Percentiles rank a stretch among this genome's conserved stretches.
These are phyloP conservation scores for Amanita inopinata DNA, from an alignment of 768 basidiomycete species.

Conservation along the genomic window DNA sequence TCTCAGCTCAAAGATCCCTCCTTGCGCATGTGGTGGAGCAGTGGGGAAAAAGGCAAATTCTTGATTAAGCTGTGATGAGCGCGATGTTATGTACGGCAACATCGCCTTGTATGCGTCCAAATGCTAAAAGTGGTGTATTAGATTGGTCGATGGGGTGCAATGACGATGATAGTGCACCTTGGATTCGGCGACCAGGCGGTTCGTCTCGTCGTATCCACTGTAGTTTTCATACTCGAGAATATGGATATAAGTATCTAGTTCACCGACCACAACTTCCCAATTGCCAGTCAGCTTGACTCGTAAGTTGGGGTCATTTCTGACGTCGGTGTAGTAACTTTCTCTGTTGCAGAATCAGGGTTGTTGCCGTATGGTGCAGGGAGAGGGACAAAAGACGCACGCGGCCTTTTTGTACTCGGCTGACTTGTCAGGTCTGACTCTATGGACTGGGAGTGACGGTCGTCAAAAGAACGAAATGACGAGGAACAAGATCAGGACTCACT, in stretches of 20 bases:
- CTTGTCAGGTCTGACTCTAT: conserved; percentile 76
- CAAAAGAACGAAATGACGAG: not conserved
- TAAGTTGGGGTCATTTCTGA: conserved; percentile 63
- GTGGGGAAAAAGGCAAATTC: conserved; percentile 97
- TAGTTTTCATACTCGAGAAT: conserved; percentile 95
- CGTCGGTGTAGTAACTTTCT: conserved; percentile 74
- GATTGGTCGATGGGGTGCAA: not conserved
- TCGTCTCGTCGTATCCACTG: conserved; percentile 76
- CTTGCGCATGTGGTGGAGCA: conserved; percentile 74
- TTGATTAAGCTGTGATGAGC: conserved; percentile 73
- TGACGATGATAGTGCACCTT: conserved; percentile 36
- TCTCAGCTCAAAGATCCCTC: conserved; percentile 91
- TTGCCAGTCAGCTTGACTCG: conserved; percentile 86
- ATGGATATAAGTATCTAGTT: conserved; percentile 73
- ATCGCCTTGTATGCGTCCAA: conserved; percentile 58
- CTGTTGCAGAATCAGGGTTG: conserved; percentile 29
- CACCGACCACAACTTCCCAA: conserved; percentile 88
- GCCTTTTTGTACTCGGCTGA: conserved; percentile 80
- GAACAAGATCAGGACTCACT: conserved; percentile 34
- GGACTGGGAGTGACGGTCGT: conserved; percentile 39
- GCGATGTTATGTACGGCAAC: conserved; percentile 65
- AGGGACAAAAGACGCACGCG: conserved; percentile 62
- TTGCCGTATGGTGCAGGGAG: too few relatives aligned
- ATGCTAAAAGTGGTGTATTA: conserved; percentile 34
- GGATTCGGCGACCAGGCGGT: conserved; percentile 49